A percentile compares a stretch with the other conserved stretches of the same genome.
These are phyloP conservation scores for Aspergillus steynii DNA, from an alignment of 495 filamentous ascomycete species.

Conservation along the genomic window DNA sequence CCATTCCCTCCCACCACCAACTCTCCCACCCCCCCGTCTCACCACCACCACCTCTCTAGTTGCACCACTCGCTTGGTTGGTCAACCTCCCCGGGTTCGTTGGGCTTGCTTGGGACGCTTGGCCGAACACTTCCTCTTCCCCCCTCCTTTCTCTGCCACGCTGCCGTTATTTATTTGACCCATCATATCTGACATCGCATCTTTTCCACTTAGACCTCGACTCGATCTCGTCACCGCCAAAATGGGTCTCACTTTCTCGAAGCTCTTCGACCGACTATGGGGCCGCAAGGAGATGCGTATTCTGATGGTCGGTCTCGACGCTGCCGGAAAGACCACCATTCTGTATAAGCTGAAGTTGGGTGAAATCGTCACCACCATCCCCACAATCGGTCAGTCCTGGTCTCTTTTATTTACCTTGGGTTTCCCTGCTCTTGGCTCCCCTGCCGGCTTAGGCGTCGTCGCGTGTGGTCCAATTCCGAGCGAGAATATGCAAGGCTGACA, in stretches of 20 bases:
- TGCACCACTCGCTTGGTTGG: background rate
- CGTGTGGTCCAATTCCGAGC: slow-evolving; percentile 1
- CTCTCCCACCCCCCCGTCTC: slow-evolving; percentile 10
- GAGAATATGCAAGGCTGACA: slow-evolving; percentile 7
- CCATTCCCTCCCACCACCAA: slow-evolving; percentile 15
- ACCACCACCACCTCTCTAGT: background rate
- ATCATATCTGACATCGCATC: slow-evolving; percentile 27
- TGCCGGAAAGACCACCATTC: slow-evolving; percentile 99
- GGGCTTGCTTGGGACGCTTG: background rate
- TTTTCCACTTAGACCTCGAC: slow-evolving; percentile 23
- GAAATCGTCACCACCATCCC: slow-evolving; percentile 99
- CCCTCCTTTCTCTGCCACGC: slow-evolving; percentile 4
- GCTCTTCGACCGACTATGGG: slow-evolving; percentile 92
- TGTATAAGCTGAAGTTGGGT: slow-evolving; percentile 99
- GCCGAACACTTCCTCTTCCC: slow-evolving; percentile 2
- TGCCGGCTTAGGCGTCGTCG: slow-evolving; percentile 9
- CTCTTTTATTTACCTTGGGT: slow-evolving; percentile 2
- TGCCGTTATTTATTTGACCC: slow-evolving; percentile 8
- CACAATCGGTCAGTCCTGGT: slow-evolving; percentile 83
- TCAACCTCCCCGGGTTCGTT: background rate
- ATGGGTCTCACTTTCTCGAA: slow-evolving; percentile 96
- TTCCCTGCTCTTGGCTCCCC: slow-evolving; percentile 9
- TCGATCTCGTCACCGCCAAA: slow-evolving; percentile 52
- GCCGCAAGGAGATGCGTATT: slow-evolving; percentile 99
- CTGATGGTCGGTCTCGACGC: slow-evolving; percentile 99